Evolutionary conservation across 1,284 basidiomycete genomes (phyloP), one percentile per base, ranked within the genome.

Genomic region (Leccinum variabile): DNA sequence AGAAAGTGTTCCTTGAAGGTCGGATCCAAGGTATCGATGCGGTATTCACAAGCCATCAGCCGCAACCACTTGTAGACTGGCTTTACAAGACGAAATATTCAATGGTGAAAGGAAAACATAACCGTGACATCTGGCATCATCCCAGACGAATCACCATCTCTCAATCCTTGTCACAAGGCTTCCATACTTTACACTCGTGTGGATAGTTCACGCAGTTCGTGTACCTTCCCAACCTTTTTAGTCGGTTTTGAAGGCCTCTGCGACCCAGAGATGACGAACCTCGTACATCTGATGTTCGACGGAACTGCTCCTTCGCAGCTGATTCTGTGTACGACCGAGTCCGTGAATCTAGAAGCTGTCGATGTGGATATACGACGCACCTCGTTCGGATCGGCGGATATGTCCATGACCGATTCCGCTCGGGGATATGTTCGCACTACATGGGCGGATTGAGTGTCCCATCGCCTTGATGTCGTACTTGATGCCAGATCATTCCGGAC

Each of bases 101-200:
- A n/a, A 25, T 25, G 16, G 11, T 13, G 33, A 35, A 35, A 11
- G 54, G 22, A 8, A 22, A 2, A 22, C 56, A 10, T 41, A 35
- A 13, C 33, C 10, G 11, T 35, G 5, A 11, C 11, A 5, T 35
- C 33, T 28, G 25, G 25, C 8, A 5, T 11, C 33, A 10, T 35
- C 33, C 11, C 11, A 35, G 33, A 35, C 3, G 39, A 14, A n/a
- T 41, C 6, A 16, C 11, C 8, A n/a, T 28, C 25, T 0, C 5
- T 14, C 90, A 35, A 16, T 41, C 25, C 25, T 4, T 28, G 25
- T 28, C 25, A 35, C 39, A 8, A n/a, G 14, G 8, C 22, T 3
- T 25, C 8, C 49, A 11, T 50, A 8, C 25, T 13, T 28, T 37
- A 54, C 54, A 6, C 22, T 0, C 13, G 33, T 10, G n/a, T 37